Evolutionary conservation across 805 yeast species (phyloP).

Genomic region (Candida nonsorbophila): DNA sequence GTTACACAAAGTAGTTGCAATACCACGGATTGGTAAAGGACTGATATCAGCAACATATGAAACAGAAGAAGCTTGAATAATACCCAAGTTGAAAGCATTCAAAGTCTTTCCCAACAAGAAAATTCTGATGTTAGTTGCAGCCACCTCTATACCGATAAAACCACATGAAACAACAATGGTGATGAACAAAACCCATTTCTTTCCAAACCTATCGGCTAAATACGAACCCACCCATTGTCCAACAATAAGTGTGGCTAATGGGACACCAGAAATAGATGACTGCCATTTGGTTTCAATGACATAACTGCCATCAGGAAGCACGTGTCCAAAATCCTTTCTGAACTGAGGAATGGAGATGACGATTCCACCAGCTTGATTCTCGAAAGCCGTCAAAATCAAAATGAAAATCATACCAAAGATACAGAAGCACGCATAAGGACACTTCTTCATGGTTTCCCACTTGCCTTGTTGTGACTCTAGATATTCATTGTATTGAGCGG

Average conservation of each 20-base stretch:
- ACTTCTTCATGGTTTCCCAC: constrained; percentile 1
- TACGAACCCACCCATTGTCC: constrained; percentile 3
- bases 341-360: constrained; percentile 4
- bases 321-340: constrained; percentile 6
- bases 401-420: constrained; percentile 3
- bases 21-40: constrained; percentile 6
- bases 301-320: constrained; percentile 2
- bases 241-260: constrained; percentile 2
- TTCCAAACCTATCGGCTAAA: constrained; percentile 4
- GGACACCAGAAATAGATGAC: constrained; percentile 4
- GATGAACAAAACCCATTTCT: constrained; percentile 3
- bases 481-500: no score
- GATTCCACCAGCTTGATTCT: constrained; percentile 6
- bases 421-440: constrained; percentile 3
- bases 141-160: constrained; percentile 5
- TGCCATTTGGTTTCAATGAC: constrained; percentile 5
- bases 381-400: constrained; percentile 4
- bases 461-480: no score
- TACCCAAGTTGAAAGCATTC: constrained; percentile 6
- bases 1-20: constrained; percentile 4
- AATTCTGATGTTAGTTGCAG: constrained; percentile 3
- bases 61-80: constrained; percentile 3
- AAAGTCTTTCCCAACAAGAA: constrained; percentile 7
- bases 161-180: constrained; percentile 1
- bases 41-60: constrained; percentile 7